Evolutionary conservation across 768 basidiomycete species (phyloP).

Genomic region (Leccinum fibrillosum): DNA sequence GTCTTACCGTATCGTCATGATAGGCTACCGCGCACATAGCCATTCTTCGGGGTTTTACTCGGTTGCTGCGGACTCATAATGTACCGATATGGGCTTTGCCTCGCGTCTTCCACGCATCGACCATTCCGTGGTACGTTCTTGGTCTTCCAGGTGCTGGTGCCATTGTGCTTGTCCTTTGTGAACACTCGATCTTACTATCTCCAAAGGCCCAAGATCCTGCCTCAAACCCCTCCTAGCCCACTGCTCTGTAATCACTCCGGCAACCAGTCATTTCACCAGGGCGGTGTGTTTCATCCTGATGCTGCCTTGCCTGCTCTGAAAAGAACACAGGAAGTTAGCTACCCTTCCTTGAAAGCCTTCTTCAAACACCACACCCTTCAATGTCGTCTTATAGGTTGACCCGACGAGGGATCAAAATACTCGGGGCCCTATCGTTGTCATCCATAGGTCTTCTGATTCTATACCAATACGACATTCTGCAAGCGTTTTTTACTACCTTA

Average conservation of each 20-base stretch:
- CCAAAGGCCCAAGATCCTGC: not conserved
- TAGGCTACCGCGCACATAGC: not conserved
- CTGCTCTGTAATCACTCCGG: not conserved
- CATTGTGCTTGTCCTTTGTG: not conserved
- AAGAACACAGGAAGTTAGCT: not conserved
- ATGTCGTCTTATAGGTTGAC: conserved; percentile 24
- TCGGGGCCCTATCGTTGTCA: conserved; percentile 6
- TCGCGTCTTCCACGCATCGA: not conserved
- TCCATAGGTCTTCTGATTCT: conserved; percentile 9
- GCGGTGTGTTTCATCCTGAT: not conserved
- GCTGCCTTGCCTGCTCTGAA: not conserved
- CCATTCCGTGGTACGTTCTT: not conserved
- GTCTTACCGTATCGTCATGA: not conserved
- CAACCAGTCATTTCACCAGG: not conserved
- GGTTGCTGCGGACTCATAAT: not conserved
- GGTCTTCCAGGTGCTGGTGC: not conserved
- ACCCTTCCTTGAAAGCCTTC: not conserved
- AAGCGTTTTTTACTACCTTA: not conserved
- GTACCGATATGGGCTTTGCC: not conserved
- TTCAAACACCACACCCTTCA: not conserved
- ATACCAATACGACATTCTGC: conserved; percentile 2
- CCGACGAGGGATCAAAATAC: conserved; percentile 21
- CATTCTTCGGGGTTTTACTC: not conserved
- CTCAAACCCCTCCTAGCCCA: not conserved
- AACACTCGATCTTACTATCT: not conserved